Evolutionary conservation across 495 filamentous ascomycete species (phyloP), one percentile per base, ranked within the genome.

Genomic region (Staphylotrichum tortipilum): DNA sequence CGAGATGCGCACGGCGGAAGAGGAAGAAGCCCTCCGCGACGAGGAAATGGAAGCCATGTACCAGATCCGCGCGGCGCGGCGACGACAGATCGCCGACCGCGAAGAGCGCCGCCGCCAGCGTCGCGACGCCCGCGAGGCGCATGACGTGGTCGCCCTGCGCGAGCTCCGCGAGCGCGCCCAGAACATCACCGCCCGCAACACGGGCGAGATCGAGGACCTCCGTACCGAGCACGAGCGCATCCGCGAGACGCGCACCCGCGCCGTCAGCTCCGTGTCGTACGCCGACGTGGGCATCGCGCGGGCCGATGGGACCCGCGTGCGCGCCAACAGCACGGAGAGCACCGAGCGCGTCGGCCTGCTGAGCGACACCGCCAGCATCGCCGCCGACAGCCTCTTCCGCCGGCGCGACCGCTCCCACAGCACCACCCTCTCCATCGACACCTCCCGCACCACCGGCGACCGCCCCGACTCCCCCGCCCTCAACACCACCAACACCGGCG

Each of bases 1-100:
- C 24, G 92, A 98, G 64, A 55, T 66, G 54, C 72, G 67, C n/a
- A 67, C 70, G 4, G 68, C 57, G 10, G 68, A 70, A 53, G 66
- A 90, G 40, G 80, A 92, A 57, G 92, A 98, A 59, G 66, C 63
- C 2, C 72, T 89, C 30, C 76, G 92, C n/a, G 90, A 97, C 48
- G 81, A 86, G 28, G 85, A 97, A 59, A 97, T 97, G 92, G 85
- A 90, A 38, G 76, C 86, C 7, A 64, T 97, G 21, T 98, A 94
- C 67, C 87, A 94, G 60, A 86, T 97, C 38, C 86, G 92, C 21
- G 64, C 85, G 3, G 80, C 87, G 15, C 79, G 92, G 37, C 81
- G 90, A 29, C 73, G 76, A 34, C 86, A 95, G 63, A 73, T 80
- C 28, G 79, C 79, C 6, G 89, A 89, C 43, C 81, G 89, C 6